Evolutionary conservation across 2,329 filamentous ascomycete genomes (phyloP).

Genomic region (Aspergillus sp.): DNA sequence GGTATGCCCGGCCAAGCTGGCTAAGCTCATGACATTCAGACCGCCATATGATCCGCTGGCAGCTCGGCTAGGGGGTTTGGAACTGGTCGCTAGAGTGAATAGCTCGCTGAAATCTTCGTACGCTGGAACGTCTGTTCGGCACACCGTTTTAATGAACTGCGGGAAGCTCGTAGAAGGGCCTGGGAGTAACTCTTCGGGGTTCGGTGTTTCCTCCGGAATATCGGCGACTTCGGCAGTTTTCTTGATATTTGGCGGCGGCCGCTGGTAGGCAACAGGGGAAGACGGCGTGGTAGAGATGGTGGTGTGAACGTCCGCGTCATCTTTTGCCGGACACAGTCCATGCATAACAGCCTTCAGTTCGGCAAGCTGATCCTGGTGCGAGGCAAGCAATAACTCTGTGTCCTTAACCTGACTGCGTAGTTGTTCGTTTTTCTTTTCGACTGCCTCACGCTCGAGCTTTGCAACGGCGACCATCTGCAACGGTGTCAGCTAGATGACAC

Average conservation of each 20-base stretch:
- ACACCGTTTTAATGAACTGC: conserved; percentile 71
- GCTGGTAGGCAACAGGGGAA: conserved; percentile 58
- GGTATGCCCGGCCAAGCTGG: conserved; percentile 24
- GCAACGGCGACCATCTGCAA: conserved; percentile 78
- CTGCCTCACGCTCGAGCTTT: conserved; percentile 69
- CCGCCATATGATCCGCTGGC: conserved; percentile 62
- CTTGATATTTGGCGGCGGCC: conserved; percentile 45
- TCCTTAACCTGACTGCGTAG: conserved; percentile 76
- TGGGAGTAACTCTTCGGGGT: conserved; percentile 46
- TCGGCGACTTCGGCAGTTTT: conserved; percentile 54
- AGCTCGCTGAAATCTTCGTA: conserved; percentile 81
- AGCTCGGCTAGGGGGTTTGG: conserved; percentile 54
- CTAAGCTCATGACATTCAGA: conserved; percentile 51
- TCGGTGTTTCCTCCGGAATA: conserved; percentile 40
- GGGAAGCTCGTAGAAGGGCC: conserved; percentile 64
- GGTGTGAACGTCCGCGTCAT: conserved; percentile 61
- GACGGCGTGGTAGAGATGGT: conserved; percentile 62
- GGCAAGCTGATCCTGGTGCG: conserved; percentile 83
- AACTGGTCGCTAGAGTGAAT: conserved; percentile 57
- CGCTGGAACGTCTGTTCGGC: conserved; percentile 69
- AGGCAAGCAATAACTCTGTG: conserved; percentile 73
- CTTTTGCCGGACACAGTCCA: conserved; percentile 61
- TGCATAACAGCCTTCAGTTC: conserved; percentile 92
- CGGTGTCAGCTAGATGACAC: conserved; percentile 7
- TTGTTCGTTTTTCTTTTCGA: conserved; percentile 80